Base-by-base conservation (phyloP, 495 filamentous ascomycete species). In the Xylaria venustula region DNA sequence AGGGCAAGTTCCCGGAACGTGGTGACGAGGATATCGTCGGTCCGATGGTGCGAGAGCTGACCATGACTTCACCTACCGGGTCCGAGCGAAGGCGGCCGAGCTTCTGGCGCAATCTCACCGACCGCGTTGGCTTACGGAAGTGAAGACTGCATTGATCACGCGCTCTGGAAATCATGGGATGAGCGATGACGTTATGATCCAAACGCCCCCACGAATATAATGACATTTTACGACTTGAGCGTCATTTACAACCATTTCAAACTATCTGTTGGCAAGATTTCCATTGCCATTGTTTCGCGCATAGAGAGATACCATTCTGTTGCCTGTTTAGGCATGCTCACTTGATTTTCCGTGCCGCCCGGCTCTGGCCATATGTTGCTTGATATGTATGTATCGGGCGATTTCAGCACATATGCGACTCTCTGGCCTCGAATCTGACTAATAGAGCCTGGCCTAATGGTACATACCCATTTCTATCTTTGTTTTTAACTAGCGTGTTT, bases 1-100 rank as follows among this genome's bases (percentile, higher is more conserved):
- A 90, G 60, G 85, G 85, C 49, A 96, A 96, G 74, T 97, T 96
- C 64, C 91, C 90, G 25, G 86, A 89, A 60, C 83, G 93, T 49
- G 92, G 90, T 26, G 91, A 96, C 64, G 87, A 91, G 55, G 91
- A 95, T 69, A 94, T 96, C 60, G 91, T 97, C 14, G 93, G 92
- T 0, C 92, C 93, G 3, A 97, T 97, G 93, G 85, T 86, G 12
- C 83, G 87, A 51, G 82, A 86, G 56, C 72, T 75, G 6, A 70
- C 76, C 52, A 82, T 82, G 79, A 66, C 69, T 23, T 73, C 77
- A 20, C 67, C 74, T 15, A 68, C 65, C 7, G 64, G 71, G 9
- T 57, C 71, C 19, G 78, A 81, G 20, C 71, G 71, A 48, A 75
- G 73, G 56, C 66, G 70, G n/a, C 68, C 73, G 5, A 66, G 75